These are phyloP conservation scores for Aspergillus clavatus DNA, from an alignment of 2,329 filamentous ascomycete genomes.

Conservation along the genomic window DNA sequence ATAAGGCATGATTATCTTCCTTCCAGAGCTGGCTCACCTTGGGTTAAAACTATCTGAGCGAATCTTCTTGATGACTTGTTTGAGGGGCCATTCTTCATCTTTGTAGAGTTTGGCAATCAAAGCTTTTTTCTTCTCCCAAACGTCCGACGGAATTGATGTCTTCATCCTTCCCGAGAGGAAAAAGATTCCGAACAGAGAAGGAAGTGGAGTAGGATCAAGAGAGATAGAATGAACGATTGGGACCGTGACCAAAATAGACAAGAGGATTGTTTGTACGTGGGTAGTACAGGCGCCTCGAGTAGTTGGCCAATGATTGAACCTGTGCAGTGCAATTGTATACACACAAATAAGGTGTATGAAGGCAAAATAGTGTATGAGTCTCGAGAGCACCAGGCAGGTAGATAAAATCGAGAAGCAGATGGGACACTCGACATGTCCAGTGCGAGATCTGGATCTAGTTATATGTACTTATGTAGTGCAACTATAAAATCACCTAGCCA, in stretches of 20 bases:
- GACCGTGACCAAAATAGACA: too few species aligned
- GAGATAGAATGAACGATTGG: too few species aligned
- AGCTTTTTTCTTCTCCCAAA: constrained; percentile 42
- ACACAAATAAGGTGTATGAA: too few species aligned
- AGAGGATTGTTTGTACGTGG: too few species aligned
- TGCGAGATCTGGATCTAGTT: background rate
- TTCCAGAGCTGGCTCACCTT: constrained; percentile 28
- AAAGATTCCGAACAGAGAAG: constrained; percentile 1
- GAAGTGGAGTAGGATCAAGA: constrained; percentile 6
- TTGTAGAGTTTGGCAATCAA: constrained; percentile 40
- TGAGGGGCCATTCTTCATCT: constrained; percentile 43
- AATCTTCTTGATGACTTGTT: constrained; percentile 43
- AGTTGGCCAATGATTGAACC: too few species aligned
- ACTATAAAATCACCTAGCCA: background rate
- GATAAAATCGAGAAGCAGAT: too few species aligned
- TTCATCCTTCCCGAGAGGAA: constrained; percentile 31
- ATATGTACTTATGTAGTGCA: background rate
- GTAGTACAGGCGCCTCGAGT: too few species aligned
- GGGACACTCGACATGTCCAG: background rate
- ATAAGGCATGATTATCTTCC: background rate
- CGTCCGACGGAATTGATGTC: constrained; percentile 39
- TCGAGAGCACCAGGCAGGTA: too few species aligned
- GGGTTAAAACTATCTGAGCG: constrained; percentile 41
- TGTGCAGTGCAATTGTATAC: too few species aligned
- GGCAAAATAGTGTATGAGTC: too few species aligned